Evolutionary conservation across 75 land plant species (phyloP).

Genomic region (Picea sitchensis): DNA sequence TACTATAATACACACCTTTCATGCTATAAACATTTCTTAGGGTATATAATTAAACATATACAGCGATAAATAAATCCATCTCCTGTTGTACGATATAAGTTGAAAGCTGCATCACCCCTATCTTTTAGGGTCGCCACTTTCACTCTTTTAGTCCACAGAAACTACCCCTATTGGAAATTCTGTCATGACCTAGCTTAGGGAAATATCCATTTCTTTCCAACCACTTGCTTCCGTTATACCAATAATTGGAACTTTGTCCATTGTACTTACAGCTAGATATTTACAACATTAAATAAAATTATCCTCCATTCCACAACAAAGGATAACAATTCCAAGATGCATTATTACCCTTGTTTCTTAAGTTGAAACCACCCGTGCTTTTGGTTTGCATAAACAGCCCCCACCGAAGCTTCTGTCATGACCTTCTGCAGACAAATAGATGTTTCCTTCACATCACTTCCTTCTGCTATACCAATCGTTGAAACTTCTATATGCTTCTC

Average conservation of each 20-base stretch:
- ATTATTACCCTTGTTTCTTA: conserved; percentile 10
- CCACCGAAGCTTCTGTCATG: conserved; percentile 32
- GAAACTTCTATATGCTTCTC: conserved; percentile 48
- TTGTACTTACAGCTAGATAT: neutral
- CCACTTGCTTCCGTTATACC: neutral
- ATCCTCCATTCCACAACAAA: neutral
- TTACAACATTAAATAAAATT: neutral
- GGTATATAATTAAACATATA: neutral
- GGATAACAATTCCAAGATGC: neutral
- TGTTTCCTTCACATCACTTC: conserved; percentile 19
- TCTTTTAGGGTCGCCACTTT: neutral
- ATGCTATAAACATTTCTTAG: neutral
- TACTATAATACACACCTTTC: neutral
- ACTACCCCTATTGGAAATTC: neutral
- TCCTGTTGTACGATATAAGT: neutral
- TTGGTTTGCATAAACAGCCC: conserved; percentile 21
- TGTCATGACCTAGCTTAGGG: no score
- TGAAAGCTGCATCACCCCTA: neutral
- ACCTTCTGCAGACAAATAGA: conserved; percentile 21
- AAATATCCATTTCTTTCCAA: neutral
- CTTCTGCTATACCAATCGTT: conserved; percentile 62
- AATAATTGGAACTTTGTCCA: neutral
- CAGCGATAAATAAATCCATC: neutral
- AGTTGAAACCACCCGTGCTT: conserved; percentile 3
- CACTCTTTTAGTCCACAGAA: neutral